phyloP scores from a whole-genome alignment of 371 early-diverging fungal species.

The Apophysomyces elegans region DNA sequence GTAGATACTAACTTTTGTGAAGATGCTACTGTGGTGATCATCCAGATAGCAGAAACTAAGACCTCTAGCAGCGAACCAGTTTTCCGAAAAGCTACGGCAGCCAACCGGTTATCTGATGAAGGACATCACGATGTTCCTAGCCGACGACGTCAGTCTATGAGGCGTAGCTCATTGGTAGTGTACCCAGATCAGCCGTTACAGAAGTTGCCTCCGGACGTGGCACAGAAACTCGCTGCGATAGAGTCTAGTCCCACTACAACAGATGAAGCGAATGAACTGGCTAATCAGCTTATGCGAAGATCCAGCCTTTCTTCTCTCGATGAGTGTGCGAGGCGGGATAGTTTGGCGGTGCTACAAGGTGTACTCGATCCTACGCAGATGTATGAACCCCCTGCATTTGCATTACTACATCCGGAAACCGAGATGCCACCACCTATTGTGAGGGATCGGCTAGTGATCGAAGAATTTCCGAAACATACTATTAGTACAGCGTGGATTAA shows the following conservation, averaged over 20 bases:
- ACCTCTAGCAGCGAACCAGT: background rate
- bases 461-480: conserved; percentile 66
- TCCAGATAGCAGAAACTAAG: conserved; percentile 9
- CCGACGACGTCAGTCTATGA: conserved; percentile 7
- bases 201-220: background rate
- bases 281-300: conserved; percentile 1
- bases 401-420: conserved; percentile 49
- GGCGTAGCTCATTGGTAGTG: conserved; percentile 49
- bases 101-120: background rate
- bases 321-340: conserved; percentile 28
- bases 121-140: conserved; percentile 4
- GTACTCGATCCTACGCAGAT: conserved; percentile 54
- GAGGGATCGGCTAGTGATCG: conserved; percentile 62
- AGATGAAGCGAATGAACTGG: background rate
- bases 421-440: conserved; percentile 72
- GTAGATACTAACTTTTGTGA: background rate
- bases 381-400: conserved; percentile 63
- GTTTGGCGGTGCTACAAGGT: conserved; percentile 31
- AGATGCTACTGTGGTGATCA: conserved; percentile 15
- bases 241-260: background rate
- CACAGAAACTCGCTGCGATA: background rate
- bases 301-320: conserved; percentile 2
- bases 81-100: background rate
- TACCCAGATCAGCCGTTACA: conserved; percentile 49
- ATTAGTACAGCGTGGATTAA: conserved; percentile 77